Evolutionary conservation across 208 protist genomes (phyloP), one percentile per base, ranked within the genome.

Genomic region (Leishmania lainsoni): DNA sequence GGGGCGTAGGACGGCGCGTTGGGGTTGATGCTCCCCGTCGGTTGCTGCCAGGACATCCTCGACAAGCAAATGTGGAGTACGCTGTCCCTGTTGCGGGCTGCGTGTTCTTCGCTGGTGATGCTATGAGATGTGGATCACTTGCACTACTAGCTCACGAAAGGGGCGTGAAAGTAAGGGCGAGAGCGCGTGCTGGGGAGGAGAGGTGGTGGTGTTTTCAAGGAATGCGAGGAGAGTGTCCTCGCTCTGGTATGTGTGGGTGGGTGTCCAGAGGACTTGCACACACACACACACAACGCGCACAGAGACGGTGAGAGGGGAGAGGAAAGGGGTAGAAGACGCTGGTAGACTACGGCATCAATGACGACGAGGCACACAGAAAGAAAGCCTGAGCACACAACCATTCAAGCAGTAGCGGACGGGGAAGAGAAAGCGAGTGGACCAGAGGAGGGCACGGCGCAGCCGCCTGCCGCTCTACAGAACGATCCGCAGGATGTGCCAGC

Each of bases 21-120:
- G 73, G 82, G 79, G 83, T 90, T 91, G 71, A 92, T 86, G 76
- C 89, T 90, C 4, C 91, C 92, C 39, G 82, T 83, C 22, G 91
- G 91, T 70, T 93, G 91, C 75, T 93, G 86, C 93, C 91, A 96
- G 42, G 93, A 91, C 93, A 96, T 96, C 68, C 51, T 72, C 26
- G 22, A 48, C 5, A 9, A 29, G 10, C 0, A 8, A 52, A 45
- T 45, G 42, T 45, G 42, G 42, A 45, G 42, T 45, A 45, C 42
- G 42, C 42, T 45, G 42, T 45, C 42, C 42, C 42, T 51, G 32
- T 5, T 22, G 42, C 3, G 42, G 4, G 22, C 20, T 26, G 39
- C 32, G 17, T 22, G 65, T 48, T 17, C 22, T 16, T 16, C 17
- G 48, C 70, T 58, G 22, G 70, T 66, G n/a, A 6, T 6, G 59